Evolutionary conservation across 352 stramenopile species (phyloP), one percentile per base, ranked within the genome.

Genomic region (Chrysophaeum taylorii): DNA sequence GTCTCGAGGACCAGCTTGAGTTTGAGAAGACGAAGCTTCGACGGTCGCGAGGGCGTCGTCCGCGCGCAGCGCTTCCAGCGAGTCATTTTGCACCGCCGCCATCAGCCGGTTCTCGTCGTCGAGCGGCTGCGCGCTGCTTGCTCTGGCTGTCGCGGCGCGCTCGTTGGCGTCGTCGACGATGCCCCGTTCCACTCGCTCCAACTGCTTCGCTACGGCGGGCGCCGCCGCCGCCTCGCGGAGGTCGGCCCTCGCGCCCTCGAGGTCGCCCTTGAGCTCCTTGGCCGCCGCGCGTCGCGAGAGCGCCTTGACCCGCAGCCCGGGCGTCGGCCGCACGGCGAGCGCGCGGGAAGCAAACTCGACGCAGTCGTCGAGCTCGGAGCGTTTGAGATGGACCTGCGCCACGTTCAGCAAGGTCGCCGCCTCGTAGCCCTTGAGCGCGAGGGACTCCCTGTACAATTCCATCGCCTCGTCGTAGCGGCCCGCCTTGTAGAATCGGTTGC

Each of bases 401-500:
- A 66, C 16, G n/a, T 66, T 66, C 33, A 66, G 57, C 21, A 66
- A 25, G 1, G 57, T 66, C 9, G 57, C 23, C 33, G 16, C 27
- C 5, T 66, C 57, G n/a, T 66, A 66, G 12, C 33, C 33, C 35
- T 36, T 31, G 12, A 48, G 33, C 7, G 18, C 5, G 18, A 66
- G 57, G 21, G 33, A 7, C 36, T 66, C 57, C 1, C 35, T 2
- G 36, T 66, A 66, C 2, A 66, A 43, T 36, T 43, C 27, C 12
- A 66, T 2, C 12, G 57, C 57, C 2, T 66, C 57, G 57, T 66
- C 57, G 57, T 33, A 66, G 4, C 31, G 23, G 33, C 45, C 45
- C 12, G 57, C 57, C 57, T 66, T 42, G 57, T 45, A 66, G 57
- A 33, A 48, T 31, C 57, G 57, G 36, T 66, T 66, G 12, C 57